These are phyloP conservation scores for Trichosporon coremiiforme DNA, from an alignment of 1,284 basidiomycete species.

Conservation along the genomic window DNA sequence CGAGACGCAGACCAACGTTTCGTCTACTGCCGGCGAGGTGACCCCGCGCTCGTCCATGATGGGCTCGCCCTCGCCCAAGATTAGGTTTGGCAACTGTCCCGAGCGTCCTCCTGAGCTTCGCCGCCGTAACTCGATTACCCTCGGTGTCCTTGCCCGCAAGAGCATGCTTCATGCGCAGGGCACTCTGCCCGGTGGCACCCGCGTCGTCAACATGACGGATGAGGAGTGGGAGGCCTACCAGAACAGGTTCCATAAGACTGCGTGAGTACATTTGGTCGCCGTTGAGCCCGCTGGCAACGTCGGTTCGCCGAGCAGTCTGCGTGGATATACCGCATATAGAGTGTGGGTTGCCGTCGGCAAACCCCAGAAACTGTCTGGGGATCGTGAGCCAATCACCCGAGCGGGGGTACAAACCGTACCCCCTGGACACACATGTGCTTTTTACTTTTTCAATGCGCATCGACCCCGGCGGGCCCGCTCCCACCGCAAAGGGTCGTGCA, in stretches of 20 bases:
- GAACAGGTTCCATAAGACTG: conserved; percentile 37
- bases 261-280: conserved; percentile 35
- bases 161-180: conserved; percentile 49
- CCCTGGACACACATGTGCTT: conserved; percentile 8
- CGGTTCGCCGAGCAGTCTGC: not conserved
- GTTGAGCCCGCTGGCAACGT: too few species aligned
- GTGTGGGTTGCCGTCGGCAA: not conserved
- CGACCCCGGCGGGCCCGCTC: not conserved
- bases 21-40: not conserved
- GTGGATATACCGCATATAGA: conserved; percentile 11
- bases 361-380: not conserved
- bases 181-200: conserved; percentile 21
- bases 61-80: conserved; percentile 20
- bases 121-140: conserved; percentile 50
- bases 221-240: conserved; percentile 54
- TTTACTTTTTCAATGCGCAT: not conserved
- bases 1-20: not conserved
- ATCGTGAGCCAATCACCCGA: conserved; percentile 1
- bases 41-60: conserved; percentile 24
- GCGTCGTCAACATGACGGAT: conserved; percentile 50
- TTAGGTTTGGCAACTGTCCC: conserved; percentile 31
- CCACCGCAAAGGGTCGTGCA: not conserved
- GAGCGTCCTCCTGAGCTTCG: conserved; percentile 47
- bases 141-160: conserved; percentile 51
- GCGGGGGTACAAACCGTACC: not conserved